Base-by-base conservation (phyloP, 345 rosid genomes). In the Crucihimalaya himalaica region DNA sequence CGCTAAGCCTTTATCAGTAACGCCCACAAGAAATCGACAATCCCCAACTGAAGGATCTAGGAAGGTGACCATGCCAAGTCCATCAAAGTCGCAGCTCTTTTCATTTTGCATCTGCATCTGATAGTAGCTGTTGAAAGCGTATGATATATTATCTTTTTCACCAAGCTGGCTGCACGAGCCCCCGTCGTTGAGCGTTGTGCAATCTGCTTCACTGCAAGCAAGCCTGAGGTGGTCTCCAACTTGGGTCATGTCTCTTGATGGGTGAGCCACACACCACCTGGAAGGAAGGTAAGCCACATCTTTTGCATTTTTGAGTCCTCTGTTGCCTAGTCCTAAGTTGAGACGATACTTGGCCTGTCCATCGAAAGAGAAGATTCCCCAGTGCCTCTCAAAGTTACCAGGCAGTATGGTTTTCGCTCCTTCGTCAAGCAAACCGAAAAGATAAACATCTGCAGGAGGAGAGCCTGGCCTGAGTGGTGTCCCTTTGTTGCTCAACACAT, bases 331-430 rank as follows among this genome's bases (percentile, higher is more conserved):
- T 21, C 96, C 93, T 14, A 92, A 89, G 81, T 90, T 81, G 51
- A 92, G 84, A 5, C 87, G 81, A 66, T 95, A 95, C 75, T 95
- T 95, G 56, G 97, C 94, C 79, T 92, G 99, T 48, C 97, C 99
- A 70, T 95, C 99, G 13, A 92, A 95, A 35, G 97, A 90, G 88
- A 95, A 92, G 66, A 90, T 88, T 5, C 99, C 97, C 99, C 97
- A 92, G 32, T 92, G 99, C 82, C 99, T 86, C 75, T 92, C 99
- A 58, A 95, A 95, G 83, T 72, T 88, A 27, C 99, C 99, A 0
- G 99, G 97, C 69, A 90, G 82, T 20, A 76, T 71, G 37, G 88
- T 87, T 80, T 95, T 95, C 23, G 97, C 97, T 15, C 89, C 97
- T 85, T 95, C 97, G 15, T 92, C 99, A 21, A 92, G 88, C 79